Evolutionary conservation across 1,284 basidiomycete species (phyloP).

Genomic region (Puccinia hordei): DNA sequence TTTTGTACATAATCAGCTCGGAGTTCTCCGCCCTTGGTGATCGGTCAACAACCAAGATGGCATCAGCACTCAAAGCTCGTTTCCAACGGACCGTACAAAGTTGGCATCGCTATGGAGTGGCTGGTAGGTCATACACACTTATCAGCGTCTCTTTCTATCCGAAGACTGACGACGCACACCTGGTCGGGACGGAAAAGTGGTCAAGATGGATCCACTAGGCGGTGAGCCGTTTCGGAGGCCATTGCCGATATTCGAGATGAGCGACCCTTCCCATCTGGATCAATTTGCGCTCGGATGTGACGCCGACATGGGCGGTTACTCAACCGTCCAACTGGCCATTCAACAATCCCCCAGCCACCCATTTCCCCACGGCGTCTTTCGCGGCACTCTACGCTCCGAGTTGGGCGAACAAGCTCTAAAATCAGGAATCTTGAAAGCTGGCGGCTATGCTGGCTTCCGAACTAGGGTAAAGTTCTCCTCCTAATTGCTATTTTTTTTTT

Average conservation of each 20-base stretch:
- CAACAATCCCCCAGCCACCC: conserved; percentile 22
- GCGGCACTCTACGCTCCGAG: conserved; percentile 27
- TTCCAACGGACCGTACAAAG: conserved; percentile 36
- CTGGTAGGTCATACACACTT: conserved; percentile 25
- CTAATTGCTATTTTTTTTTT: neutral
- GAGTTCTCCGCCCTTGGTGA: no score
- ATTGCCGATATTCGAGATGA: conserved; percentile 44
- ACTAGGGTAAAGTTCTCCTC: conserved; percentile 63
- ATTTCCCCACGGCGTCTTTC: conserved; percentile 31
- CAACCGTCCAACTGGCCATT: conserved; percentile 56
- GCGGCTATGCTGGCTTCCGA: conserved; percentile 69
- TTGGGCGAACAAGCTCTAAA: conserved; percentile 22
- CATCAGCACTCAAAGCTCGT: conserved; percentile 43
- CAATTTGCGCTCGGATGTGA: conserved; percentile 76
- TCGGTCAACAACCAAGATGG: conserved; percentile 3
- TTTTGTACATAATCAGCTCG: no score
- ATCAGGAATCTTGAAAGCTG: conserved; percentile 38
- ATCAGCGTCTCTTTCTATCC: neutral
- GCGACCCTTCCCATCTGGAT: conserved; percentile 62
- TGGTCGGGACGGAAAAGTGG: neutral
- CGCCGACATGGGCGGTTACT: conserved; percentile 80
- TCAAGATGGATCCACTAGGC: conserved; percentile 41
- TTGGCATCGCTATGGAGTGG: conserved; percentile 43
- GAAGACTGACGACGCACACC: neutral
- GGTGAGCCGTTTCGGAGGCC: conserved; percentile 26